Conservation (phyloP, 23 red algal species). For the Cyanidioschyzon merolae region DNA sequence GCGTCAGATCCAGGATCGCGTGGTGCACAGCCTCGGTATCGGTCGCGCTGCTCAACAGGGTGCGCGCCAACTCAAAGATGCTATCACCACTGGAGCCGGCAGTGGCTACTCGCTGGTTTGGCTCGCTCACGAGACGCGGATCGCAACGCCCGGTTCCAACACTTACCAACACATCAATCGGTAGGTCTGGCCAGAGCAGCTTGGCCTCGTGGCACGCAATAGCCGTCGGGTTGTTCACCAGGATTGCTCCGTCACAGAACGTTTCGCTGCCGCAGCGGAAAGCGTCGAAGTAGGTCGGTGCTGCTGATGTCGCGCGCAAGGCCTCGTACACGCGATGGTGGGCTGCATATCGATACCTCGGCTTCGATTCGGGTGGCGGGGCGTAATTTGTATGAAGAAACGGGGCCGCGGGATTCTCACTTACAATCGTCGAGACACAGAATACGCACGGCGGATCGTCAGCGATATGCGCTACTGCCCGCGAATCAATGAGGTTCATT, state of each 20-base stretch:
- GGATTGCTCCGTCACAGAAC: conserved; percentile 42
- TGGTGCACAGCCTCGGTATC: conserved; percentile 53
- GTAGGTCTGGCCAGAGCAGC: conserved; percentile 28
- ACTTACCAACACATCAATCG: conserved; percentile 23
- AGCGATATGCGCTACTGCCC: conserved; percentile 9
- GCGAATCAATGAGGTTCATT: conserved; percentile 17
- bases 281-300: conserved; percentile 37
- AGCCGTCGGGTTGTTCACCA: conserved; percentile 43
- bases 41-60: conserved; percentile 32
- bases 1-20: conserved; percentile 29
- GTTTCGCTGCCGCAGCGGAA: conserved; percentile 24
- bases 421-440: conserved; percentile 30
- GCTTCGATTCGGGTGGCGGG: conserved; percentile 5
- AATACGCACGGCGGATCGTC: conserved; percentile 26
- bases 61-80: conserved; percentile 28
- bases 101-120: background rate
- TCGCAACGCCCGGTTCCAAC: conserved; percentile 31
- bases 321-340: conserved; percentile 31
- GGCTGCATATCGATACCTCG: conserved; percentile 27
- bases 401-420: background rate
- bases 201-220: conserved; percentile 38
- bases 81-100: background rate
- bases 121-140: background rate
- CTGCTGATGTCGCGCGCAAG: conserved; percentile 31
- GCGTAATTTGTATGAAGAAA: conserved; percentile 43